Conservation (phyloP, 306 rosid genomes). For the Senna siamea region DNA sequence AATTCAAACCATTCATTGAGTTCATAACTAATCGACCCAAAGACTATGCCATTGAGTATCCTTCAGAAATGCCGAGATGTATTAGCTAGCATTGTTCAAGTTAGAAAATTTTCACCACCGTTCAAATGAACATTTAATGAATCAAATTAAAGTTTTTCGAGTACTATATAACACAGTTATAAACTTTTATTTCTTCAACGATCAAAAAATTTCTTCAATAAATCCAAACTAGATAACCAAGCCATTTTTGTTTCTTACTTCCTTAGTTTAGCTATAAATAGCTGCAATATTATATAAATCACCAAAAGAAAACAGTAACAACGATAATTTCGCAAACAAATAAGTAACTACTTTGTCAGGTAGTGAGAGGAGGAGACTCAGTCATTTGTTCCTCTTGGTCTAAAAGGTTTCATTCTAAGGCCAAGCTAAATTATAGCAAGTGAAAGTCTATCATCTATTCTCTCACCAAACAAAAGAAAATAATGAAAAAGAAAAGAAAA, state of each 20-base stretch:
- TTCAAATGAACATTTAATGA: too few species aligned
- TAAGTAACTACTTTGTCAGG: neutral
- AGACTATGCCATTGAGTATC: too few species aligned
- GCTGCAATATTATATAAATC: neutral
- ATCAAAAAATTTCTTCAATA: neutral
- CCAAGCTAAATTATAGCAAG: constrained; percentile 40
- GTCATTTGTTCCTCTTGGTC: constrained; percentile 20
- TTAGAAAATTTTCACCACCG: too few species aligned
- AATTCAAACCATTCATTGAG: too few species aligned
- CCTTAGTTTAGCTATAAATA: neutral
- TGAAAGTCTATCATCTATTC: neutral
- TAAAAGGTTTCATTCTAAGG: constrained; percentile 27
- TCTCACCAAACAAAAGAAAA: neutral
- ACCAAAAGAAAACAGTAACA: neutral
- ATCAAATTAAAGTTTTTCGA: too few species aligned
- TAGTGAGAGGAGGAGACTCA: constrained; percentile 3
- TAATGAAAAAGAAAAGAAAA: neutral
- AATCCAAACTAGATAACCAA: neutral
- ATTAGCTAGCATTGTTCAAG: too few species aligned
- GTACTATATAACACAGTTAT: too few species aligned
- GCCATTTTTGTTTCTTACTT: too few species aligned
- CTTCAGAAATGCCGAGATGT: too few species aligned
- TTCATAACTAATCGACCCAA: too few species aligned
- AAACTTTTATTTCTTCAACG: too few species aligned
- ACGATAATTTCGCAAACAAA: constrained; percentile 1